These are phyloP conservation scores for Tetratostichococcus sp. DNA, from an alignment of 139 green algal genomes.

Conservation along the genomic window DNA sequence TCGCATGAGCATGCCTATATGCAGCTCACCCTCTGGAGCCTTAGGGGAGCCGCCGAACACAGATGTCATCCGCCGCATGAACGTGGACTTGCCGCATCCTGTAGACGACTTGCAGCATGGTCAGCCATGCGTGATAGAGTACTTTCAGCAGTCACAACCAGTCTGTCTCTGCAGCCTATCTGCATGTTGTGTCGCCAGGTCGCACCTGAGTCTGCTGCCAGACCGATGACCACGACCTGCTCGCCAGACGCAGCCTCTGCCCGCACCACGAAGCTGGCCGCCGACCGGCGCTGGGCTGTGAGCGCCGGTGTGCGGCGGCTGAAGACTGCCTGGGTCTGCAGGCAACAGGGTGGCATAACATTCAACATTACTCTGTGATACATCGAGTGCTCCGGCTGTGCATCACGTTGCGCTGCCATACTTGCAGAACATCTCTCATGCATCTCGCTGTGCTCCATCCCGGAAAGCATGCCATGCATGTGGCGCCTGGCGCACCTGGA, in stretches of 20 bases:
- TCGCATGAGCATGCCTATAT: no score
- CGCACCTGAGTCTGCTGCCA: slow-evolving; percentile 93
- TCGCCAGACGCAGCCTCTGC: slow-evolving; percentile 20
- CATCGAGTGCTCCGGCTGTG: no score
- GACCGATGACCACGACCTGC: slow-evolving; percentile 90
- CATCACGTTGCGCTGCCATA: no score
- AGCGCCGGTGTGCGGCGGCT: background rate
- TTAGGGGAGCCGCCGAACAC: slow-evolving; percentile 92
- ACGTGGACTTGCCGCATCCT: slow-evolving; percentile 99
- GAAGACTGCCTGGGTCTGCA: background rate
- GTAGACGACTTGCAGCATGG: background rate
- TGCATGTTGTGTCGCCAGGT: background rate
- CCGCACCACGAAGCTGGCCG: slow-evolving; percentile 41
- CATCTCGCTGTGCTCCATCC: no score
- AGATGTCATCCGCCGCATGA: slow-evolving; percentile 98
- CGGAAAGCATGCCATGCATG: slow-evolving; percentile 1
- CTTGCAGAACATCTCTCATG: no score
- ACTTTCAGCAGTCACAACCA: no score
- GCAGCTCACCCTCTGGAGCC: slow-evolving; percentile 71
- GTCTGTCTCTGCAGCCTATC: no score
- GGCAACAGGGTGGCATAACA: background rate
- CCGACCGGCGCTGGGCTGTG: slow-evolving; percentile 13
- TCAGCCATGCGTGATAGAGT: no score
- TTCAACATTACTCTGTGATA: background rate
- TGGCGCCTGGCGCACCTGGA: background rate